Evolutionary conservation across 208 protist genomes (phyloP).

Genomic region (Crithidia mellificae): DNA sequence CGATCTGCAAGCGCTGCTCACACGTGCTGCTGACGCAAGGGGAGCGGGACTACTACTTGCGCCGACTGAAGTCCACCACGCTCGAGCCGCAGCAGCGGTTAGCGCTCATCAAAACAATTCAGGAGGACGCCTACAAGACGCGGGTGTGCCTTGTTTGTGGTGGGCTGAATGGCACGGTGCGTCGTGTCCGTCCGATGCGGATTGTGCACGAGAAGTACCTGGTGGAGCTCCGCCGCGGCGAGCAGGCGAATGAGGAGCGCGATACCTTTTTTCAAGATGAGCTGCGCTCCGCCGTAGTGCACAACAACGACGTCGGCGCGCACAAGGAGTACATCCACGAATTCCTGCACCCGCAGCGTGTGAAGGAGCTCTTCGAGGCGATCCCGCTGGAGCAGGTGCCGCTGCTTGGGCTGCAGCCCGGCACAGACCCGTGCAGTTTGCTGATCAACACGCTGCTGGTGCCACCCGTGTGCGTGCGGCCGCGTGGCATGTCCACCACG

Average conservation of each 20-base stretch:
- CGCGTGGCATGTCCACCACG: constrained; percentile 84
- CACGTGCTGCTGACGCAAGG: constrained; percentile 89
- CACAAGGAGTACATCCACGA: constrained; percentile 82
- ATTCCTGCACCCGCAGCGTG: constrained; percentile 93
- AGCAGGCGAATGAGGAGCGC: constrained; percentile 54
- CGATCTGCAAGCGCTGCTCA: constrained; percentile 98
- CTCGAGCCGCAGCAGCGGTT: constrained; percentile 70
- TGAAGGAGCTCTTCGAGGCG: constrained; percentile 89
- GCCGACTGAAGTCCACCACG: constrained; percentile 34
- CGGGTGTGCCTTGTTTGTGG: constrained; percentile 94
- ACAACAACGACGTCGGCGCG: constrained; percentile 62
- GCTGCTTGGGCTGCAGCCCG: constrained; percentile 93
- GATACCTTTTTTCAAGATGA: constrained; percentile 43
- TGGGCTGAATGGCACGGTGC: constrained; percentile 92
- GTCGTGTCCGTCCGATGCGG: constrained; percentile 73
- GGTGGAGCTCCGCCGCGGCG: constrained; percentile 68
- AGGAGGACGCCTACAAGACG: constrained; percentile 90
- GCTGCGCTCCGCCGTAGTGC: constrained; percentile 46
- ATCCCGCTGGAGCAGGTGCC: constrained; percentile 93
- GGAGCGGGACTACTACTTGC: constrained; percentile 74
- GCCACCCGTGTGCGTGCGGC: constrained; percentile 97
- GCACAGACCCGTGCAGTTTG: constrained; percentile 84
- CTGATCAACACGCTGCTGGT: constrained; percentile 95
- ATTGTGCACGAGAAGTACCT: constrained; percentile 85
- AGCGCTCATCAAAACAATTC: constrained; percentile 77